Conservation (phyloP, 495 filamentous ascomycete genomes). For the Evernia prunastri region DNA sequence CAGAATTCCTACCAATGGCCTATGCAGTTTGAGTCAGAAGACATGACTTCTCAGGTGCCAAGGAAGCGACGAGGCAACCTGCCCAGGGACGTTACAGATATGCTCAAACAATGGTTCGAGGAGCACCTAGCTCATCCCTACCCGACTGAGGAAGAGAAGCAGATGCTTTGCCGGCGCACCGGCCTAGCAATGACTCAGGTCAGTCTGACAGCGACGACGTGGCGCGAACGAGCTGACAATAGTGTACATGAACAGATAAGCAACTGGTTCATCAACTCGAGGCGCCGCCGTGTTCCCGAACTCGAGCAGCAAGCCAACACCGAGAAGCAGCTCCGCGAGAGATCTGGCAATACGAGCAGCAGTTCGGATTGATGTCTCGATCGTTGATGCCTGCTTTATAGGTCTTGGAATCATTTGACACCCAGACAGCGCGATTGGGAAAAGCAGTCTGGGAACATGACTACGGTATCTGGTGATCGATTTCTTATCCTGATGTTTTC, state of each 20-base stretch:
- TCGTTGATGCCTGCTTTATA: background rate
- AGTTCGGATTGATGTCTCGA: slow-evolving; percentile 14
- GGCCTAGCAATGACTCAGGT: slow-evolving; percentile 76
- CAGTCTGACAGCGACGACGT: slow-evolving; percentile 19
- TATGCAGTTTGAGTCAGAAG: slow-evolving; percentile 32
- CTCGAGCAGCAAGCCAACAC: slow-evolving; percentile 47
- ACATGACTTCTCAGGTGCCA: slow-evolving; percentile 39
- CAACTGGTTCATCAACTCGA: slow-evolving; percentile 95
- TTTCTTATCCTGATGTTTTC: background rate
- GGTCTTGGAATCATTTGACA: background rate
- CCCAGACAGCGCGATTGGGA: background rate
- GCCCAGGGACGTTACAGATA: slow-evolving; percentile 78
- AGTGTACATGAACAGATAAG: slow-evolving; percentile 61
- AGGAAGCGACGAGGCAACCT: slow-evolving; percentile 75
- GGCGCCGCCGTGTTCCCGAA: slow-evolving; percentile 67
- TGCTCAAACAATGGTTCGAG: slow-evolving; percentile 73
- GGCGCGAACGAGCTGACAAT: background rate
- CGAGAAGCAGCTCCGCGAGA: slow-evolving; percentile 21
- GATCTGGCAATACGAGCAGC: slow-evolving; percentile 15
- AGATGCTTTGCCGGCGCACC: slow-evolving; percentile 67
- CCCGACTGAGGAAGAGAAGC: slow-evolving; percentile 86
- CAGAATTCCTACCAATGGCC: slow-evolving; percentile 13
- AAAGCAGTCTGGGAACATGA: background rate
- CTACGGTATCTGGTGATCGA: background rate
- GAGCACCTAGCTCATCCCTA: slow-evolving; percentile 76